phyloP scores from a whole-genome alignment of 2,329 filamentous ascomycete genomes.

The Sporothrix brasiliensis region DNA sequence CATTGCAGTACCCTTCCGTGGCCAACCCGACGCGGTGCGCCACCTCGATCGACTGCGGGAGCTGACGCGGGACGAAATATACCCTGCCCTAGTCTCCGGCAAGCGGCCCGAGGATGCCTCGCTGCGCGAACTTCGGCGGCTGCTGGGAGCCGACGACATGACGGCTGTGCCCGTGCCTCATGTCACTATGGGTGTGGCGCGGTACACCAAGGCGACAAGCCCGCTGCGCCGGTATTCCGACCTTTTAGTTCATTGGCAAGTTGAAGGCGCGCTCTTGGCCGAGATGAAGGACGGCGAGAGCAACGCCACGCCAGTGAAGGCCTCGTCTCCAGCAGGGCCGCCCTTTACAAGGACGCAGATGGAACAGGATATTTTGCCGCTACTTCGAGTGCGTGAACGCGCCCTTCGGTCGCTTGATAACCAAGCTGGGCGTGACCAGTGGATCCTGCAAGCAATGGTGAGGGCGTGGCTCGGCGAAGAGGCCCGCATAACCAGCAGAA shows the following conservation, averaged over 20 bases:
- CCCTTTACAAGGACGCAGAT: conserved; percentile 52
- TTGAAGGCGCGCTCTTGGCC: conserved; percentile 59
- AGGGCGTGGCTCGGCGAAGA: conserved; percentile 62
- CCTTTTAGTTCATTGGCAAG: conserved; percentile 67
- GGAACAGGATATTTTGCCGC: conserved; percentile 50
- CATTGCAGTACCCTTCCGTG: conserved; percentile 63
- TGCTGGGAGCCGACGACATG: conserved; percentile 57
- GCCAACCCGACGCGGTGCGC: conserved; percentile 49
- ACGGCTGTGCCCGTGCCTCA: conserved; percentile 58
- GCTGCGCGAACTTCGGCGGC: conserved; percentile 42
- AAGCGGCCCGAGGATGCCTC: conserved; percentile 42
- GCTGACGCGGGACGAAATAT: conserved; percentile 46
- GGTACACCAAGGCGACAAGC: conserved; percentile 66
- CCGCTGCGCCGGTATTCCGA: conserved; percentile 68
- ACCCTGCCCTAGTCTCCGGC: conserved; percentile 47
- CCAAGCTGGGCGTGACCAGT: conserved; percentile 52
- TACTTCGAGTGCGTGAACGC: conserved; percentile 57
- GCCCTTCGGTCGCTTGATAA: conserved; percentile 51
- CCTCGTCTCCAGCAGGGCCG: not conserved
- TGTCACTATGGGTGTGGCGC: conserved; percentile 60
- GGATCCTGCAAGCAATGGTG: conserved; percentile 61
- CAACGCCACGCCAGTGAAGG: not conserved
- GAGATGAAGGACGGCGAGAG: conserved; percentile 40
- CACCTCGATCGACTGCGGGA: conserved; percentile 46
- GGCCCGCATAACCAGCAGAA: conserved; percentile 25